phyloP scores from a whole-genome alignment of 2,329 filamentous ascomycete species.

The Fusarium sp. region DNA sequence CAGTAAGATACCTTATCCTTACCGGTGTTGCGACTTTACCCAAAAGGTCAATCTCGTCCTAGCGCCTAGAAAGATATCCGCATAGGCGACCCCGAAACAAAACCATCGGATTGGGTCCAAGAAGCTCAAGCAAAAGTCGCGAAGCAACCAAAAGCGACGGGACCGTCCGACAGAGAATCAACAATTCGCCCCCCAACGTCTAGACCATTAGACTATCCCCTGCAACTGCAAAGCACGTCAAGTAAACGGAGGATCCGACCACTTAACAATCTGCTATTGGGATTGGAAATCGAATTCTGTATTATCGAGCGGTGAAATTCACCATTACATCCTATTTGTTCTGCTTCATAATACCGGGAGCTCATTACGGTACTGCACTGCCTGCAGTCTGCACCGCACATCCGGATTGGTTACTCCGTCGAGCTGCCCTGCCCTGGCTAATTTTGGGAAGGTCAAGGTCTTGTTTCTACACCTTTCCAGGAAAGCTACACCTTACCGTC shows the following conservation, averaged over 20 bases:
- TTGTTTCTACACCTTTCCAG: slow-evolving; percentile 14
- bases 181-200: slow-evolving; percentile 7
- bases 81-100: slow-evolving; percentile 7
- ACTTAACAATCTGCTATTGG: background rate
- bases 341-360: background rate
- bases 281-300: slow-evolving; percentile 5
- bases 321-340: background rate
- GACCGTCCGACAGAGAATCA: background rate
- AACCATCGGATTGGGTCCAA: slow-evolving; percentile 6
- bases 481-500: background rate
- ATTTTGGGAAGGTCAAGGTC: background rate
- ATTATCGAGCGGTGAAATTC: slow-evolving; percentile 4
- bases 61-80: background rate
- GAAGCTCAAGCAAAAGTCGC: background rate
- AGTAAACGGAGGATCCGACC: background rate
- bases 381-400: background rate
- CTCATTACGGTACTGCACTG: background rate
- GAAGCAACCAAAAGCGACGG: slow-evolving; percentile 4
- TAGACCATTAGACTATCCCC: background rate
- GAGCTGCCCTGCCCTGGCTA: slow-evolving; percentile 16
- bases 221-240: background rate
- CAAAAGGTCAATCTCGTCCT: background rate
- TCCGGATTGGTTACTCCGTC: slow-evolving; percentile 35
- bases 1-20: background rate
- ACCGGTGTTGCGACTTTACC: background rate